Base-by-base conservation (phyloP, 83 land plant genomes). In the Picea abies region DNA sequence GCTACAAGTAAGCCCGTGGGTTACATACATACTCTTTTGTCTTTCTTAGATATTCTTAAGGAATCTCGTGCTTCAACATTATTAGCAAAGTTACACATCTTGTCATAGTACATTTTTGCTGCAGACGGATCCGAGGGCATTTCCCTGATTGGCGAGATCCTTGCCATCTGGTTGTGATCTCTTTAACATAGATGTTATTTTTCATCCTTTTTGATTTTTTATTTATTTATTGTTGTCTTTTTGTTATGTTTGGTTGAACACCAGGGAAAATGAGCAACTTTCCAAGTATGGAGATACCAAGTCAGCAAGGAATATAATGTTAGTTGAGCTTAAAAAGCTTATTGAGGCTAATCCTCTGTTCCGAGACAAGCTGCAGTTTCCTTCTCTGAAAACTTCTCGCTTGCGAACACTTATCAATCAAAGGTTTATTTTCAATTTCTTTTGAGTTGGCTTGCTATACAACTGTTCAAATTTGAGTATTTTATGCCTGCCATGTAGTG, bases 251-350 rank as follows among this genome's bases (percentile, higher is more conserved):
- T 79, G 80, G 25, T 29, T 70, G 62, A 35, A 60, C 76, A 60
- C 23, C 85, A 95, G 98, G 86, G 98, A 95, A 79, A 95, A 95
- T 81, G 98, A 95, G 81, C 98, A 95, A 64, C 88, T 95, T 8
- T 92, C 97, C 14, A 95, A 95, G 85, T 95, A 95, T 81, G 97
- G 98, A 64, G 98, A 96, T 83, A 94, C 95, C 26, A 96, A 94
- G 82, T 94, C 98, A 64, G 98, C 98, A 47, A 88, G 98, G 81
- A 85, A 88, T 32, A 91, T 96, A 12, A 96, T 96, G 98, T 84
- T 96, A 80, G 83, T 89, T 78, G 98, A 96, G 87, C 91, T 96
- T 71, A 96, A 96, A 86, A 96, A 96, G 88, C 94, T 96, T 52
- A 96, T 96, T 73, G 98, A 96, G 82, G 98, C 98, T 20, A 96